Evolutionary conservation across 2,329 filamentous ascomycete species (phyloP).

Genomic region (Pestalotiopsis sp.): DNA sequence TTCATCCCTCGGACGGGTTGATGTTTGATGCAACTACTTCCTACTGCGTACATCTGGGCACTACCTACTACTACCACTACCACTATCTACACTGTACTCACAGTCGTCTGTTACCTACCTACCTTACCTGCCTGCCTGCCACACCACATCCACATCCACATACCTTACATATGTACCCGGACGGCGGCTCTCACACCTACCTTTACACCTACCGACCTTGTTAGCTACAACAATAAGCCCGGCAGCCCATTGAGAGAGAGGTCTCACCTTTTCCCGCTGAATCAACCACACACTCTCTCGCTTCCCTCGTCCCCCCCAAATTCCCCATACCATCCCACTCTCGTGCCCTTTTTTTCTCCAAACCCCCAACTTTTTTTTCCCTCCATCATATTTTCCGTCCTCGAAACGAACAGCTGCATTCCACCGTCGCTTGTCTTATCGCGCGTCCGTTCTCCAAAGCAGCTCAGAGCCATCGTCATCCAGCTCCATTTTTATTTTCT

Average conservation of each 20-base stretch:
- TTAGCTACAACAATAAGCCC: constrained; percentile 1
- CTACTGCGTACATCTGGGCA: background rate
- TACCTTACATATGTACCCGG: background rate
- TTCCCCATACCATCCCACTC: constrained; percentile 19
- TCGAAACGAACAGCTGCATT: constrained; percentile 23
- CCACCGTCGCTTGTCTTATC: constrained; percentile 30
- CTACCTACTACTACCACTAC: background rate
- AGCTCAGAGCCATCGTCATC: constrained; percentile 8
- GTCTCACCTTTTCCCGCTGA: constrained; percentile 11
- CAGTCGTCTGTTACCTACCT: background rate
- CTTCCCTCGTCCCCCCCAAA: constrained; percentile 17
- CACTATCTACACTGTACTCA: background rate
- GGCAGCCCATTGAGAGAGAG: constrained; percentile 20
- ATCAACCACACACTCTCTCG: constrained; percentile 15
- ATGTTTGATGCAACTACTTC: background rate
- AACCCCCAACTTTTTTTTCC: constrained; percentile 21
- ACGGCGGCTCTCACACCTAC: background rate
- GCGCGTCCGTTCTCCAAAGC: constrained; percentile 17
- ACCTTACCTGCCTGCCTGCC: background rate
- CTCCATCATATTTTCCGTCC: constrained; percentile 19
- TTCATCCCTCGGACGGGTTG: background rate
- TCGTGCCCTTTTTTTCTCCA: constrained; percentile 24
- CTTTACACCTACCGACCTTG: background rate
- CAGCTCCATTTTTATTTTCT: constrained; percentile 11
- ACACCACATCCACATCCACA: background rate